phyloP scores from a whole-genome alignment of 257 asterid genomes.

The Ehretia macrophylla region DNA sequence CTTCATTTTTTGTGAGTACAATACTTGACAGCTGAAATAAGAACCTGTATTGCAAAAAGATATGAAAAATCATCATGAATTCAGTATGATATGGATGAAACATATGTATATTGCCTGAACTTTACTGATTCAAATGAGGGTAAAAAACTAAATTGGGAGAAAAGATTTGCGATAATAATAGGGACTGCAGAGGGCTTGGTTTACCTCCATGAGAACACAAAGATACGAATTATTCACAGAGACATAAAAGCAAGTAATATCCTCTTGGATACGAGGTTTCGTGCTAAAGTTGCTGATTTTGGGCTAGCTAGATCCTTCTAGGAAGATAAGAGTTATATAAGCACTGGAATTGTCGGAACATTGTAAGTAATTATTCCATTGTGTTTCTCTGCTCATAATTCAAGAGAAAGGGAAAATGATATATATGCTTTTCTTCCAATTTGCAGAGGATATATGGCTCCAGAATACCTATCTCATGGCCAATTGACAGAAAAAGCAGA shows the following conservation, averaged over 20 bases:
- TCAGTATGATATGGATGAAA: background rate
- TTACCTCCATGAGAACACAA: constrained; percentile 13
- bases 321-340: constrained; percentile 12
- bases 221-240: constrained; percentile 13
- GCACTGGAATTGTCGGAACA: constrained; percentile 21
- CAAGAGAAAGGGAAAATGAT: background rate
- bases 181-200: constrained; percentile 17
- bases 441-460: constrained; percentile 76
- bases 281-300: constrained; percentile 17
- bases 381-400: background rate
- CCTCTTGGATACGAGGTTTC: constrained; percentile 5
- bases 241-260: constrained; percentile 19
- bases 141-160: constrained; percentile 10
- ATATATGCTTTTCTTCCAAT: background rate
- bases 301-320: constrained; percentile 15
- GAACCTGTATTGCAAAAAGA: too few species aligned
- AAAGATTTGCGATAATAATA: constrained; percentile 7
- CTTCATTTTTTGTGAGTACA: constrained; percentile 5
- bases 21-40: background rate
- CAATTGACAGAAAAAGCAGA: constrained; percentile 65
- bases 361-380: constrained; percentile 1
- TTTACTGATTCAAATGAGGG: constrained; percentile 6
- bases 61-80: background rate
- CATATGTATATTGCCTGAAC: background rate
- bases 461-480: constrained; percentile 64